phyloP scores from a whole-genome alignment of 495 filamentous ascomycete genomes.

The Penicillium steckii region DNA sequence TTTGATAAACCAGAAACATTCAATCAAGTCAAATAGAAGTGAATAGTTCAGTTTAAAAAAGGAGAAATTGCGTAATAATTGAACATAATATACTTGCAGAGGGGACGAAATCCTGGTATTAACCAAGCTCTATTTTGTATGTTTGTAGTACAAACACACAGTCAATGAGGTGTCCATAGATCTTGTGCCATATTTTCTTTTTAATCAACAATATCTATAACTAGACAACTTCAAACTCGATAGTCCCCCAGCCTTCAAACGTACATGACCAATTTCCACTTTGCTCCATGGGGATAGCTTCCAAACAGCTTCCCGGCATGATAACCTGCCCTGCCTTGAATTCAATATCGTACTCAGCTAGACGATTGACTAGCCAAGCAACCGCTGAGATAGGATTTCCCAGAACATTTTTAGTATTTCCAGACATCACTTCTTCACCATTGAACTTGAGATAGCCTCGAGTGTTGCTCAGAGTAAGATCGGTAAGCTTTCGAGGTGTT shows the following conservation, averaged over 20 bases:
- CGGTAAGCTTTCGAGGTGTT: slow-evolving; percentile 16
- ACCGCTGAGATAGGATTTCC: slow-evolving; percentile 19
- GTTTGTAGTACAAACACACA: too few relatives aligned
- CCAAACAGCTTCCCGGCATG: slow-evolving; percentile 20
- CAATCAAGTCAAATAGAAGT: too few relatives aligned
- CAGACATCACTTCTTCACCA: slow-evolving; percentile 18
- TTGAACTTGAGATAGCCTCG: slow-evolving; percentile 17
- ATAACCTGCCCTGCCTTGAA: slow-evolving; percentile 18
- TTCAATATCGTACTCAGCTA: slow-evolving; percentile 20
- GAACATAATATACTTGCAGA: too few relatives aligned
- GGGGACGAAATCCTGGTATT: too few relatives aligned
- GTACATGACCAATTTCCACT: slow-evolving; percentile 14
- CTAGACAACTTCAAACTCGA: slow-evolving; percentile 19
- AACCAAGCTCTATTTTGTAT: too few relatives aligned
- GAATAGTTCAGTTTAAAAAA: too few relatives aligned
- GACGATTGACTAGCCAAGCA: slow-evolving; percentile 19
- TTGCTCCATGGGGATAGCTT: slow-evolving; percentile 18
- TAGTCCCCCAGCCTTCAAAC: slow-evolving; percentile 19
- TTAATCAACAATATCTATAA: too few relatives aligned
- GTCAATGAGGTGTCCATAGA: too few relatives aligned
- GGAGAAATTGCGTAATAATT: too few relatives aligned
- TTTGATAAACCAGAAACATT: too few relatives aligned
- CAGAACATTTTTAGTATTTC: slow-evolving; percentile 21
- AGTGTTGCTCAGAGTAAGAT: slow-evolving; percentile 17
- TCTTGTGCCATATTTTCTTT: too few relatives aligned